Evolutionary conservation across 1,139 yeast genomes (phyloP), one percentile per base, ranked within the genome.

Genomic region (Lodderomyces jiufengensis): DNA sequence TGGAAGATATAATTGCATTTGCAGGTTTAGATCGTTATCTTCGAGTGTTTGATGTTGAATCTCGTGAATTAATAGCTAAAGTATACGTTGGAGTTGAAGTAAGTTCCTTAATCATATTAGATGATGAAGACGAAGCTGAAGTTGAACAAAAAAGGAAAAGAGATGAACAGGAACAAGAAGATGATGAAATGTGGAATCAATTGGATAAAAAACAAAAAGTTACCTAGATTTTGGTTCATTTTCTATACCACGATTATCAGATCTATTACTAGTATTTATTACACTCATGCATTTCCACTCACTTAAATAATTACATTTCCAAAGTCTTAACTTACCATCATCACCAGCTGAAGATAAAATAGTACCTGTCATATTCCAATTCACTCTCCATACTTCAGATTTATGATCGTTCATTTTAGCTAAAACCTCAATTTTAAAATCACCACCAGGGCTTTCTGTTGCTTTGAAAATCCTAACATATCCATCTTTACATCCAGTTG

Each of bases 401-500:
- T 78, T 75, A 55, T 87, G 96, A 51, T 86, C 95, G 46, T 74
- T 79, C 36, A 70, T 50, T 40, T 63, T 55, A 7, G 72, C 74
- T 41, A 65, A 48, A 3, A 60, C 55, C 30, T 64, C 73, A 21
- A 66, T 54, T 40, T 55, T 55, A 40, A 70, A 51, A 23, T 59
- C 70, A 3, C 63, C 63, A 37, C 47, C 49, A 36, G 50, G 40
- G 39, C 47, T 52, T 55, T 59, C 84, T 67, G 33, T 70, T 3
- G 88, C 70, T 57, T 84, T 85, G 67, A 83, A 90, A 3, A 92
- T 83, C 37, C 97, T 73, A 13, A 92, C 90, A 51, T 70, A 80
- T 0, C 97, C 98, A 57, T 92, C 98, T 57, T 88, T 88, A 55
- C 95, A 87, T 3, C 95, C 98, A 0, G 97, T 90, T 1, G 98